These are phyloP conservation scores for Hamamelis virginiana DNA, from an alignment of 164 flowering plant species.

Conservation along the genomic window DNA sequence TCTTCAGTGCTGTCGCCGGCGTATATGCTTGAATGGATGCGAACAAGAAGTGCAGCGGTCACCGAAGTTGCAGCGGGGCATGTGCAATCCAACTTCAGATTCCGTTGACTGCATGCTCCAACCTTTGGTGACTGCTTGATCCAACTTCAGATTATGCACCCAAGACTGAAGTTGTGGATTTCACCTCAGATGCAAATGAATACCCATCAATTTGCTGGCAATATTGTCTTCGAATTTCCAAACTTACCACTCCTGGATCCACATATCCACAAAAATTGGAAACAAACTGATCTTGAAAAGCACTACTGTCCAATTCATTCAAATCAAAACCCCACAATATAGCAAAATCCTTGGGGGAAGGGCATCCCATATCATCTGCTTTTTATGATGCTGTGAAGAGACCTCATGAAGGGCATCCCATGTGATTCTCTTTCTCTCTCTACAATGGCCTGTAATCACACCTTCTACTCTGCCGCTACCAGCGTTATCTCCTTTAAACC, in stretches of 20 bases:
- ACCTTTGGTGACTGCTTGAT: conserved; percentile 28
- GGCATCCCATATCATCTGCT: conserved; percentile 50
- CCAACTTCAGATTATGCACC: conserved; percentile 20
- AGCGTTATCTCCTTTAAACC: no score
- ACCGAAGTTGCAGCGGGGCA: no score
- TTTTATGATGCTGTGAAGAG: conserved; percentile 38
- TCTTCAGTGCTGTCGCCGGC: no score
- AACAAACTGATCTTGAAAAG: conserved; percentile 10
- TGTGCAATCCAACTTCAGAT: no score
- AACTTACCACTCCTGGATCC: conserved; percentile 13
- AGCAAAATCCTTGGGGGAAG: conserved; percentile 65
- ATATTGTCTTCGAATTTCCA: conserved; percentile 11
- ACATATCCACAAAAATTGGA: conserved; percentile 15
- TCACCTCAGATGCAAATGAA: conserved; percentile 12
- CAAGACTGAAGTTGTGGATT: conserved; percentile 8
- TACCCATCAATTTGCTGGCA: no score
- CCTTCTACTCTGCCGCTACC: no score
- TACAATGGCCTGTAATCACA: no score
- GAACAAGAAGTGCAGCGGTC: no score
- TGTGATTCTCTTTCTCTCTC: no score
- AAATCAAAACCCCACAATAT: no score
- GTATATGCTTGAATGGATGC: no score
- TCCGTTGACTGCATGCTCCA: no score
- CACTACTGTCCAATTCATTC: conserved; percentile 4
- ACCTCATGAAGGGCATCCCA: conserved; percentile 33